phyloP scores from a whole-genome alignment of 768 basidiomycete genomes.

The Baorangia bicolor region DNA sequence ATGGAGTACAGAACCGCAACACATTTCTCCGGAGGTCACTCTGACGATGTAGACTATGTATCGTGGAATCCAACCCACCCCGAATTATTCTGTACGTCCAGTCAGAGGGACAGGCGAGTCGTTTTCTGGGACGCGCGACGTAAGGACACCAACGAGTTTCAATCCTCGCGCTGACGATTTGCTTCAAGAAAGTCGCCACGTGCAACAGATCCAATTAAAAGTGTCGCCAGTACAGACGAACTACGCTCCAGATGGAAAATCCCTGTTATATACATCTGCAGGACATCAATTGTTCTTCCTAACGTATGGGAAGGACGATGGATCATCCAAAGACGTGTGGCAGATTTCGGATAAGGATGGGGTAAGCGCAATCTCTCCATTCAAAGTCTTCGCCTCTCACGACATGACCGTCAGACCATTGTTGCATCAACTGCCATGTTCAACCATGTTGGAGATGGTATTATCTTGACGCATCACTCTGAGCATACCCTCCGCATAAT shows the following conservation, averaged over 20 bases:
- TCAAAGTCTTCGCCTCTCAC: not conserved
- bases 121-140: slow-evolving; percentile 87
- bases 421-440: slow-evolving; percentile 67
- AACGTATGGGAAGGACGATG: slow-evolving; percentile 52
- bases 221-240: slow-evolving; percentile 61
- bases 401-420: slow-evolving; percentile 36
- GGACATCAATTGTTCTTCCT: slow-evolving; percentile 63
- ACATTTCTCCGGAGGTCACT: slow-evolving; percentile 67
- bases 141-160: slow-evolving; percentile 34
- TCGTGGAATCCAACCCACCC: slow-evolving; percentile 87
- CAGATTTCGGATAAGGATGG: slow-evolving; percentile 35
- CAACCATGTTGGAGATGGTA: slow-evolving; percentile 71
- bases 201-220: slow-evolving; percentile 60
- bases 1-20: slow-evolving; percentile 69
- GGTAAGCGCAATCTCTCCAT: not conserved
- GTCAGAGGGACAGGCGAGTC: slow-evolving; percentile 69
- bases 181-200: slow-evolving; percentile 62
- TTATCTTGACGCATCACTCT: slow-evolving; percentile 63
- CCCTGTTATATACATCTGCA: slow-evolving; percentile 61
- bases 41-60: slow-evolving; percentile 78
- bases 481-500: slow-evolving; percentile 67
- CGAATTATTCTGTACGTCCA: slow-evolving; percentile 77
- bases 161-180: slow-evolving; percentile 6
- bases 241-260: slow-evolving; percentile 72
- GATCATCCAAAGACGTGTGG: slow-evolving; percentile 54